A percentile compares a stretch with the other conserved stretches of the same genome.
phyloP scores from a whole-genome alignment of 306 rosid species.

The Lotus japonicus region DNA sequence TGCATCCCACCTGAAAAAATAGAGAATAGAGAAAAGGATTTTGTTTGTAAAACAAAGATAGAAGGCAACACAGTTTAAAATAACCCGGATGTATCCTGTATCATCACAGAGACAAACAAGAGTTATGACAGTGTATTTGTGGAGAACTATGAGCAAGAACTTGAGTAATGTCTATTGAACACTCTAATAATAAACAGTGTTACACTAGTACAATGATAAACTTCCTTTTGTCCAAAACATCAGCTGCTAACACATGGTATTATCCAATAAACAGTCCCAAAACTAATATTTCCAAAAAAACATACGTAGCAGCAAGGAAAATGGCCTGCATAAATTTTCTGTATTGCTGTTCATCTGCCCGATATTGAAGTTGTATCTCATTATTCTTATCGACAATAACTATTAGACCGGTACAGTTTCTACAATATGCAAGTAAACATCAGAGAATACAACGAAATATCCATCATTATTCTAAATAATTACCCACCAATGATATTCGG shows the following conservation, averaged over 20 bases:
- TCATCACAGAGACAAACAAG: slow-evolving; percentile 7
- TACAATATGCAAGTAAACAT: neutral
- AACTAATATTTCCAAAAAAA: neutral
- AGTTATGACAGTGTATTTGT: slow-evolving; percentile 12
- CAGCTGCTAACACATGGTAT: slow-evolving; percentile 15
- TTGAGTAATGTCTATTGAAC: neutral
- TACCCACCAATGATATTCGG: slow-evolving; percentile 90
- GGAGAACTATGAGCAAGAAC: neutral
- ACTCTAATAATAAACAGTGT: neutral
- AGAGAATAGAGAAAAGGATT: slow-evolving; percentile 63
- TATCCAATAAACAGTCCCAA: slow-evolving; percentile 1
- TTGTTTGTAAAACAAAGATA: slow-evolving; percentile 71
- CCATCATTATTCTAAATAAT: slow-evolving; percentile 14
- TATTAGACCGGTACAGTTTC: neutral
- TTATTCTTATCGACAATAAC: neutral
- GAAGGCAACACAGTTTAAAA: slow-evolving; percentile 73
- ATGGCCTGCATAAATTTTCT: neutral
- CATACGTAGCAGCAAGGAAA: neutral
- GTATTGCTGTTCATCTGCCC: slow-evolving; percentile 8
- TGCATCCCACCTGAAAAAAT: slow-evolving; percentile 68
- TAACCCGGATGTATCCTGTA: slow-evolving; percentile 85
- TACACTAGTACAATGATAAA: neutral
- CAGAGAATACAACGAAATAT: slow-evolving; percentile 13
- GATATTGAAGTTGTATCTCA: neutral
- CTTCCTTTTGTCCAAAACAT: neutral